phyloP scores from a whole-genome alignment of 805 yeast species.

The Hemisphaericaspora nanyangensis region DNA sequence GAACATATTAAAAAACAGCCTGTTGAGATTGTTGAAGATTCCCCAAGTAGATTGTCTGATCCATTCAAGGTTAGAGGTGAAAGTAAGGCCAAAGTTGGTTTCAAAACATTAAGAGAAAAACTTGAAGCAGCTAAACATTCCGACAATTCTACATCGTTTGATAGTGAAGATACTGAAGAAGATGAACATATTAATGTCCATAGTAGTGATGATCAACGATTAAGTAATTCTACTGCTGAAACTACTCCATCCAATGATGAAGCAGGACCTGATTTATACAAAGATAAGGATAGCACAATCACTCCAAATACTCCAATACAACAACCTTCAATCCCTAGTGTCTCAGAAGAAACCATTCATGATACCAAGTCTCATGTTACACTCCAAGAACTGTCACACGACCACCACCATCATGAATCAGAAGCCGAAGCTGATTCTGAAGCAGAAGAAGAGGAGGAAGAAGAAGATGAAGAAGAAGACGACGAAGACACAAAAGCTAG shows the following conservation, averaged over 20 bases:
- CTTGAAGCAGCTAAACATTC: too few relatives aligned
- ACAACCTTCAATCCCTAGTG: background rate
- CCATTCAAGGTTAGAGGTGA: constrained; percentile 13
- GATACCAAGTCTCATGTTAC: background rate
- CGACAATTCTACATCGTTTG: background rate
- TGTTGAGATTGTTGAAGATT: too few relatives aligned
- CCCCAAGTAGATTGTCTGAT: constrained; percentile 6
- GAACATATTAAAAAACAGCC: too few relatives aligned
- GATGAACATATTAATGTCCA: constrained; percentile 1
- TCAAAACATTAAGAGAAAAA: too few relatives aligned
- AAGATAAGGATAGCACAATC: background rate
- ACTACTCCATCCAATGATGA: constrained; percentile 26
- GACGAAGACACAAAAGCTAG: constrained; percentile 32
- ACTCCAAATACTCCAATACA: background rate
- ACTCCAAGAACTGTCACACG: background rate
- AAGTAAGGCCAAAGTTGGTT: background rate
- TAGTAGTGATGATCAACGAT: background rate
- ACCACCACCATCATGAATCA: background rate
- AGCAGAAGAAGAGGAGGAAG: background rate
- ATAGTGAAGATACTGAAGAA: constrained; percentile 3
- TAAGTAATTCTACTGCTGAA: constrained; percentile 20
- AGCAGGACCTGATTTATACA: constrained; percentile 5
- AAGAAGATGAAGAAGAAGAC: constrained; percentile 16
- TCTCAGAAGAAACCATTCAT: background rate
- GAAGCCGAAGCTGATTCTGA: constrained; percentile 3